Base-by-base conservation (phyloP, 176 grass and related monocot genomes). In the Urochloa ruziziensis region DNA sequence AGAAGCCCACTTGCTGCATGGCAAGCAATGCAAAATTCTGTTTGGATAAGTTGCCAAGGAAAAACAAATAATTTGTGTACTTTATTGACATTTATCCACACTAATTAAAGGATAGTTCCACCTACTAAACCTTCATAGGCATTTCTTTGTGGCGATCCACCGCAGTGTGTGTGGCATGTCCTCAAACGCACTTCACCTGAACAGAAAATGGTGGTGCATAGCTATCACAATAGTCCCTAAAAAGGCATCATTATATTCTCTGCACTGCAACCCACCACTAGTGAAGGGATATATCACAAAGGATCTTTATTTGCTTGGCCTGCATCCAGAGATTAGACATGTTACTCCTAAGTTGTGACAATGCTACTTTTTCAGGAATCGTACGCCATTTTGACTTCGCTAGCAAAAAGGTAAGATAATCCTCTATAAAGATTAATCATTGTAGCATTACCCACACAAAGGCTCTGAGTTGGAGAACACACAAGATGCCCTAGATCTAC, bases 381-480 rank as follows among this genome's bases (percentile, higher is more conserved):
- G 25, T 18, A 19, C 42, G 48, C 30, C 61, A 35, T 3, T 6
- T 67, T 67, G 77, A 67, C 62, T 37, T 66, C 24, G 13, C 61
- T 19, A 53, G 5, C 19, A 6, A 33, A 66, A 67, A 36, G 29
- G 21, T 36, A 24, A 35, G 43, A 80, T 67, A 25, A 67, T 67
- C 4, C 42, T 10, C 25, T 21, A 9, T 2, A 25, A 51, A 51
- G 43, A 80, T 51, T 16, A n/a, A 10, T 17, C 61, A 6, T 34
- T 48, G 35, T 67, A 32, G 46, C 46, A 23, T 67, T 80, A 80
- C 67, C 77, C 61, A 28, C 62, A 24, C 4, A 37, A 2, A 53
- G 29, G 12, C 12, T 52, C 44, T 35, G 42, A 79, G 77, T 79
- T 63, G 76, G 58, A 65, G 77, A 35, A 65, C 28, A 65, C 77